Base-by-base conservation (phyloP, 2,329 filamentous ascomycete genomes). In the Cercospora sojina region DNA sequence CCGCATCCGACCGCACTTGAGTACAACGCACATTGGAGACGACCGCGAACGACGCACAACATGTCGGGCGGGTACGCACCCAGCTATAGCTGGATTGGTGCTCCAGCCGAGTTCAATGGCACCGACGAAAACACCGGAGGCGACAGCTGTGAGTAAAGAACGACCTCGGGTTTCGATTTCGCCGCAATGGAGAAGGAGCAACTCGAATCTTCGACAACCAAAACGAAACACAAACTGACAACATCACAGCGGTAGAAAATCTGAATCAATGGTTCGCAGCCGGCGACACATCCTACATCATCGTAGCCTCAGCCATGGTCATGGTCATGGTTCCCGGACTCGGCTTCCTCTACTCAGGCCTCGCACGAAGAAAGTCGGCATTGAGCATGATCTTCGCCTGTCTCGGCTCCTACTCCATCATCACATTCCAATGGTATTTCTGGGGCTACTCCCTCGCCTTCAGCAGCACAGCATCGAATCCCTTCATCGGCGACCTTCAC, bases 391-490 rank as follows among this genome's bases (percentile, higher is more conserved):
- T 99, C 76, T 98, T 93, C 92, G 93, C 94, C 13, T 93, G 91
- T 82, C 96, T 99, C 91, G 94, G 91, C 79, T 95, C 93, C 56
- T 91, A 91, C 77, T 93, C 91, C 57, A 89, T 98, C 77, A 86
- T 97, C 78, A 90, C 91, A 64, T 97, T 99, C 83, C 95, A 99
- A 83, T 99, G 95, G 95, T 98, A 97, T 77, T 97, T 99, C 80
- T 98, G 95, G 94, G 95, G 95, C 41, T 99, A 97, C 80, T 97
- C 94, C 13, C 85, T 99, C 68, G 93, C 94, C 61, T 97, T 98
- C 81, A 95, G 91, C 76, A 84, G 86, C 51, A 88, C 88, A 13
- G 91, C 90, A 4, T 92, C 87, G 72, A 97, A 72, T 29, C 90
- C 91, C 62, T 98, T 91, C 82, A 98, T 99, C 76, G 95, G 95